A percentile compares a stretch with the other conserved stretches of the same genome.
phyloP scores from a whole-genome alignment of 1,139 yeast species.

The Yamadazyma sp. region DNA sequence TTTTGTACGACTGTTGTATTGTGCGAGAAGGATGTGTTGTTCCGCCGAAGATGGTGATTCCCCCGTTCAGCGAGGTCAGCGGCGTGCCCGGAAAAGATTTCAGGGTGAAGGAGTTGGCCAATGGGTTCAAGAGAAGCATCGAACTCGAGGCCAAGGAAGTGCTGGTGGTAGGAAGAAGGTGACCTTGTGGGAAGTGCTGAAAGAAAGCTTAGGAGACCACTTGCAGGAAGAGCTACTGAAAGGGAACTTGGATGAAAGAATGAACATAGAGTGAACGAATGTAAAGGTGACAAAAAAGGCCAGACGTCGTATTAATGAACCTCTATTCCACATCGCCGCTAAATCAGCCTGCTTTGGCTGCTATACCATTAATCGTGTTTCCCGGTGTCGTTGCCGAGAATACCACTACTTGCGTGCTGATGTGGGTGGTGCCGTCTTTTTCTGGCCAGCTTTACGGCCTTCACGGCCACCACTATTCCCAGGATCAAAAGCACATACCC shows the following conservation, averaged over 20 bases:
- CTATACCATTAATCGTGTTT: slow-evolving; percentile 4
- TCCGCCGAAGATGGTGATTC: slow-evolving; percentile 58
- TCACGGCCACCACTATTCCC: slow-evolving; percentile 10
- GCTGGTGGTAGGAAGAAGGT: slow-evolving; percentile 14
- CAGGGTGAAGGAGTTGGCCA: slow-evolving; percentile 30
- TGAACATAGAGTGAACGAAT: too few relatives aligned
- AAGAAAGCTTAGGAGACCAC: too few relatives aligned
- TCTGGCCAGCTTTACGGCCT: slow-evolving; percentile 7
- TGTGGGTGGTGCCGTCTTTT: slow-evolving; percentile 3
- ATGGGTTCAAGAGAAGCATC: slow-evolving; percentile 41
- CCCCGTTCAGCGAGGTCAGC: slow-evolving; percentile 58
- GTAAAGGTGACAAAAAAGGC: too few relatives aligned
- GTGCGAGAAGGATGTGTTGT: slow-evolving; percentile 48
- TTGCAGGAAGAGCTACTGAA: too few relatives aligned
- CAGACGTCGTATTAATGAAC: too few relatives aligned
- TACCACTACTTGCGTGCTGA: too few relatives aligned
- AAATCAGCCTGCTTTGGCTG: too few relatives aligned
- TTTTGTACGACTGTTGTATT: slow-evolving; percentile 65
- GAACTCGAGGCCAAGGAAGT: slow-evolving; percentile 41
- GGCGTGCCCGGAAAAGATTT: slow-evolving; percentile 37
- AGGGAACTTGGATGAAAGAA: too few relatives aligned
- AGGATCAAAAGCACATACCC: slow-evolving; percentile 37
- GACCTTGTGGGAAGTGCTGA: not conserved
- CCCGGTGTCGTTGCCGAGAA: slow-evolving; percentile 3
- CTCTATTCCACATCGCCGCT: too few relatives aligned